These are phyloP conservation scores for Sclerotinia minor DNA, from an alignment of 2,329 filamentous ascomycete species.

Conservation along the genomic window DNA sequence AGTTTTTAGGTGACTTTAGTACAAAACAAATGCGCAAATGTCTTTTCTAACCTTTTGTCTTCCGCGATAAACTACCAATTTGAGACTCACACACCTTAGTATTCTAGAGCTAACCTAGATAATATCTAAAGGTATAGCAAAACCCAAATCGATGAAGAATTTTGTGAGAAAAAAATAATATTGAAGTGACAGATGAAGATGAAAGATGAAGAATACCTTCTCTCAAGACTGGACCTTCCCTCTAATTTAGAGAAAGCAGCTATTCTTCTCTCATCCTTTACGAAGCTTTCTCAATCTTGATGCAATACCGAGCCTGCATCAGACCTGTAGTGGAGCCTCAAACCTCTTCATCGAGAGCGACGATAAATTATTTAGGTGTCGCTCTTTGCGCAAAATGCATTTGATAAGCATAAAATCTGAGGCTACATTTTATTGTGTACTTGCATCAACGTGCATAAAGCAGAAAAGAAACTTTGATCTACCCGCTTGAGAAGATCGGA, in stretches of 20 bases:
- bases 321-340: not conserved
- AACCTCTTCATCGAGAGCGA: not conserved
- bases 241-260: not conserved
- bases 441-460: not conserved
- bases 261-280: not conserved
- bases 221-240: too few relatives aligned
- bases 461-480: not conserved
- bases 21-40: too few relatives aligned
- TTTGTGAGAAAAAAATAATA: not conserved
- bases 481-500: fast-evolving
- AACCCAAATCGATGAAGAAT: not conserved
- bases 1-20: not conserved
- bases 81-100: not conserved
- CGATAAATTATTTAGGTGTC: not conserved
- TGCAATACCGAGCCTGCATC: not conserved
- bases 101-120: not conserved
- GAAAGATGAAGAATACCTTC: not conserved
- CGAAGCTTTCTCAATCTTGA: not conserved
- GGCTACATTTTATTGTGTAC: not conserved
- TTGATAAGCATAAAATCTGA: too few relatives aligned
- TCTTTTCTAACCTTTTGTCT: too few relatives aligned
- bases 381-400: not conserved
- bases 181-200: not conserved
- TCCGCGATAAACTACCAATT: not conserved
- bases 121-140: not conserved